phyloP scores from a whole-genome alignment of 176 grass and related monocot species.

The Zea luxurians region DNA sequence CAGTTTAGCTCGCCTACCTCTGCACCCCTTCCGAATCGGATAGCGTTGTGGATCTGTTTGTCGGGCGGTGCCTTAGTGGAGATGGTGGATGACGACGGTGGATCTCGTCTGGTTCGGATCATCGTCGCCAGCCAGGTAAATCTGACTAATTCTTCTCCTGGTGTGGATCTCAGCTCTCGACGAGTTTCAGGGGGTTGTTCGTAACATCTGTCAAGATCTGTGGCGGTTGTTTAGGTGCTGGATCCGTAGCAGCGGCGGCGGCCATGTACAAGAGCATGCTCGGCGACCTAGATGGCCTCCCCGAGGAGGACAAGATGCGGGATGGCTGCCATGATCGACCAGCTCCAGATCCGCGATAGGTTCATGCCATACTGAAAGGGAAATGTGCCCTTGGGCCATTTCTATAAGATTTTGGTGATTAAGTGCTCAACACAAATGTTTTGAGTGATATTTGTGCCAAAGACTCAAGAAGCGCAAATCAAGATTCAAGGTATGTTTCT shows the following conservation, averaged over 20 bases:
- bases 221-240: not conserved
- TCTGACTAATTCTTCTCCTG: not conserved
- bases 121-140: not conserved
- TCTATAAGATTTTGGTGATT: no score
- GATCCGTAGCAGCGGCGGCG: conserved; percentile 6
- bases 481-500: no score
- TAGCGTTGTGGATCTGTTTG: no score
- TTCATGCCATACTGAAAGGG: conserved; percentile 1
- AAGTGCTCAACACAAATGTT: no score
- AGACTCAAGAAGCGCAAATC: no score
- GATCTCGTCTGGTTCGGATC: not conserved
- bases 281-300: conserved; percentile 72
- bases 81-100: no score
- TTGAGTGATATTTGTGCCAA: no score
- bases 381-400: no score
- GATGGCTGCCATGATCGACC: conserved; percentile 91
- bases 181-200: not conserved
- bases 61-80: no score
- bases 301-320: conserved; percentile 88
- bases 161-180: not conserved
- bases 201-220: not conserved
- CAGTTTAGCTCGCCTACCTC: no score
- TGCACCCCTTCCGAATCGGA: no score
- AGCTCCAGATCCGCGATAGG: conserved; percentile 97
- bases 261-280: conserved; percentile 95